A percentile compares a stretch with the other conserved stretches of the same genome.
phyloP scores from a whole-genome alignment of 2,329 filamentous ascomycete species.

The Hypoxylon sp. region DNA sequence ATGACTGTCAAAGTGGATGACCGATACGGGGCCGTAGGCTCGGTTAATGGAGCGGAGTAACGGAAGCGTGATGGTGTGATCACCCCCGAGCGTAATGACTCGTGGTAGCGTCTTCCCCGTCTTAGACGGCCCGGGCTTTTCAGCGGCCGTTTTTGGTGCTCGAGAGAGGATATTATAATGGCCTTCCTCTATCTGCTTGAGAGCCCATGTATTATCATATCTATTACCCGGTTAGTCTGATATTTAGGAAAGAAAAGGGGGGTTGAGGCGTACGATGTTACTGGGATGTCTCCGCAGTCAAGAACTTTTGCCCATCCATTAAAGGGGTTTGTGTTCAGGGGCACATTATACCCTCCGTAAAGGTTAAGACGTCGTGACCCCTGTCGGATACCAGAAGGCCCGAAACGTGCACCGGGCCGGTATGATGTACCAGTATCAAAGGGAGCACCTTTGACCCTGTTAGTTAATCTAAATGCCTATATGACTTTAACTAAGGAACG shows the following conservation, averaged over 20 bases:
- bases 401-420: conserved; percentile 85
- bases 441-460: conserved; percentile 72
- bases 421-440: conserved; percentile 92
- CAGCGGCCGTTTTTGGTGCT: conserved; percentile 76
- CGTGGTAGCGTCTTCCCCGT: conserved; percentile 83
- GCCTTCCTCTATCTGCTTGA: conserved; percentile 88
- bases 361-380: conserved; percentile 88
- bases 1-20: conserved; percentile 75
- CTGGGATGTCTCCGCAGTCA: conserved; percentile 87
- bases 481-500: conserved; percentile 41
- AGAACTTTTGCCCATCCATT: conserved; percentile 84
- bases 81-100: conserved; percentile 81
- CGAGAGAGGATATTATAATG: conserved; percentile 83
- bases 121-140: conserved; percentile 76
- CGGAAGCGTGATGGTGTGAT: conserved; percentile 74
- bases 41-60: conserved; percentile 72
- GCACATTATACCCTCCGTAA: conserved; percentile 91
- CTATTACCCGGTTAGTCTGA: conserved; percentile 57
- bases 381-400: conserved; percentile 87
- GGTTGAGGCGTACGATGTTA: conserved; percentile 77
- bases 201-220: conserved; percentile 85
- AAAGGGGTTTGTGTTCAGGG: conserved; percentile 84
- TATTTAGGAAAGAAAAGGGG: neutral
- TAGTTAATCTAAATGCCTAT: conserved; percentile 20
- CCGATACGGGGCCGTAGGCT: conserved; percentile 72